A percentile compares a stretch with the other conserved stretches of the same genome.
Conservation (phyloP, 805 yeast species). For the Candida orba region DNA sequence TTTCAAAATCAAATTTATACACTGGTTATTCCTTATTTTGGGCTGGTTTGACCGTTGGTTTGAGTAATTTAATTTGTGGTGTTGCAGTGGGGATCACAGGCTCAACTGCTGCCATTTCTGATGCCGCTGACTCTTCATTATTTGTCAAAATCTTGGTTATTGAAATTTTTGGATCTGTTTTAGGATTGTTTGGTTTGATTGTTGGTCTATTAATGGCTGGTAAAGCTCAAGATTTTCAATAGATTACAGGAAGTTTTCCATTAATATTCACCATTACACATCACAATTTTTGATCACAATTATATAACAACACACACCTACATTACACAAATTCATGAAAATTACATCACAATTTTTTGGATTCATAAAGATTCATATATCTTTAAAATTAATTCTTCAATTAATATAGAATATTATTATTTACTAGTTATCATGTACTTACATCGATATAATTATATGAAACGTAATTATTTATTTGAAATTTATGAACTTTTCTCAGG, state of each 20-base stretch:
- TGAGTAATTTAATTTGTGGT: conserved; percentile 92
- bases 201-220: conserved; percentile 97
- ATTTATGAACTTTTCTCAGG: conserved; percentile 31
- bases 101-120: conserved; percentile 96
- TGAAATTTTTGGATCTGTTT: conserved; percentile 94
- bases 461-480: neutral
- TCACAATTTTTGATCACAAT: too few relatives aligned
- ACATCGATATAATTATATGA: neutral
- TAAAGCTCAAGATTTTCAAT: conserved; percentile 83
- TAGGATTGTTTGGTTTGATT: conserved; percentile 93
- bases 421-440: neutral
- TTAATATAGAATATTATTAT: neutral
- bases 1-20: conserved; percentile 78
- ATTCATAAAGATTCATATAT: too few relatives aligned
- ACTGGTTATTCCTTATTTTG: conserved; percentile 95
- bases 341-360: too few relatives aligned
- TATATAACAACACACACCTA: too few relatives aligned
- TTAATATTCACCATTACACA: neutral
- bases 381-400: too few relatives aligned
- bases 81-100: conserved; percentile 96
- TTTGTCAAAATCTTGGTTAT: conserved; percentile 94
- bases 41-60: conserved; percentile 97
- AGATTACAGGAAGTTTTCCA: conserved; percentile 4
- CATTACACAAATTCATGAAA: too few relatives aligned
- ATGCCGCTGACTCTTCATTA: conserved; percentile 92